Percentiles rank a stretch among this genome's conserved stretches.
phyloP scores from a whole-genome alignment of 2,329 filamentous ascomycete species.

The Pyrenophora teres region DNA sequence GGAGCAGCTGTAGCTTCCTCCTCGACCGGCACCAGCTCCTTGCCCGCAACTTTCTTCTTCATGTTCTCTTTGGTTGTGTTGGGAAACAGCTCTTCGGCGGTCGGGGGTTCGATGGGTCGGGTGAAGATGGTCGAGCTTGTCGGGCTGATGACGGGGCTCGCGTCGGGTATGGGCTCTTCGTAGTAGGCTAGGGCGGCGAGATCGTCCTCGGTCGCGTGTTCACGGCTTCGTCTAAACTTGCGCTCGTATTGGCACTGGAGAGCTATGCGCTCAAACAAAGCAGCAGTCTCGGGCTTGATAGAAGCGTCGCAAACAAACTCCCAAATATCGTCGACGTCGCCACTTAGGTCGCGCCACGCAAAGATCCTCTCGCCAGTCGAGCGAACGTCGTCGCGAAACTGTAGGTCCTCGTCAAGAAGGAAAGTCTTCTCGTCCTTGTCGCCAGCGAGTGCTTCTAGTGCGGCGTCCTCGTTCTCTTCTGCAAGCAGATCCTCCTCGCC shows the following conservation, averaged over 20 bases:
- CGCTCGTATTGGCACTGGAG: conserved; percentile 97
- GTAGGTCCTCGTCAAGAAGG: conserved; percentile 87
- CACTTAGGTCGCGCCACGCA: conserved; percentile 93
- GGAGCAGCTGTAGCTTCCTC: conserved; percentile 63
- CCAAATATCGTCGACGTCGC: conserved; percentile 92
- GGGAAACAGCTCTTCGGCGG: conserved; percentile 43
- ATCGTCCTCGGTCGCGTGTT: conserved; percentile 80
- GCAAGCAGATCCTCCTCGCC: conserved; percentile 90
- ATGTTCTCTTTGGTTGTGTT: conserved; percentile 49
- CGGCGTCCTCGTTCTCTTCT: conserved; percentile 85
- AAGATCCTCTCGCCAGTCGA: conserved; percentile 82
- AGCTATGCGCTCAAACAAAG: conserved; percentile 80
- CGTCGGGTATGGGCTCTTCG: conserved; percentile 64
- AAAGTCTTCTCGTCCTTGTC: conserved; percentile 98
- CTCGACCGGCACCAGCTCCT: conserved; percentile 35
- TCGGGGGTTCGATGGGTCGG: conserved; percentile 34
- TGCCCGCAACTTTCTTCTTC: conserved; percentile 47
- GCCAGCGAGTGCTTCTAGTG: conserved; percentile 70
- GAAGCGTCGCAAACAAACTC: conserved; percentile 92
- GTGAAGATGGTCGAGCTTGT: conserved; percentile 43
- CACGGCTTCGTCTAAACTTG: conserved; percentile 81
- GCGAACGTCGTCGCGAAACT: conserved; percentile 82
- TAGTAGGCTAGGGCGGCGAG: conserved; percentile 81
- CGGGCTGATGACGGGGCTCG: conserved; percentile 61
- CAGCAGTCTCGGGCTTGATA: conserved; percentile 70